Base-by-base conservation (phyloP, 305 asterid species). In the Fraxinus latifolia region DNA sequence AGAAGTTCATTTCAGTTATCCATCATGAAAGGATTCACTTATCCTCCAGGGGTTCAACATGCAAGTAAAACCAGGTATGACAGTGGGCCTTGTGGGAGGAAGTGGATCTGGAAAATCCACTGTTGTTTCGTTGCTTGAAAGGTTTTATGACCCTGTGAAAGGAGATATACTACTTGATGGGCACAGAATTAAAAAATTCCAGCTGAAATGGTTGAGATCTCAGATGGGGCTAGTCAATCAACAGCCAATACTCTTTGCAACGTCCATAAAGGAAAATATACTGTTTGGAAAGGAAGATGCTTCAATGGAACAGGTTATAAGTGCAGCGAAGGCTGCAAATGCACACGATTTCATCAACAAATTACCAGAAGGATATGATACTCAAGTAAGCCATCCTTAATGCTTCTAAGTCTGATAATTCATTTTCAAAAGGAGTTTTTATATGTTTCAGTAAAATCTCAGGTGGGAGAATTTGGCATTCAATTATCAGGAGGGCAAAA, bases 71-170 rank as follows among this genome's bases (percentile, higher is more conserved):
- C 32, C 32, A 29, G 32, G 32, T 29, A 29, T 29, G 32, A 29
- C 53, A 12, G 58, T 47, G 19, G 58, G 58, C n/a, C 58, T 14
- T 47, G 19, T 47, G 6, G 58, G 58, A 47, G 58, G 95, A 25
- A 91, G 97, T 78, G 97, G 97, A 74, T 93, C 93, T 0, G 96
- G 97, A 31, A 93, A 93, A 87, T 93, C 97, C 9, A 93, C 97
- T 0, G 62, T 92, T 21, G 77, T 91, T 50, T 81, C 95, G 2
- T 83, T 91, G 91, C 93, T 91, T 2, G 93, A 93, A 83, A 88
- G 97, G 71, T 93, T 90, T 75, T 92, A 93, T 76, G 96, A 94
- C 44, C 98, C 97, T 5, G 53, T 78, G 17, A 85, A 62, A 77
- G 97, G 98, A 31, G 93, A 89, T 65, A 89, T 94, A 50, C 82